Base-by-base conservation (phyloP, 305 asterid genomes). In the Withania somnifera region DNA sequence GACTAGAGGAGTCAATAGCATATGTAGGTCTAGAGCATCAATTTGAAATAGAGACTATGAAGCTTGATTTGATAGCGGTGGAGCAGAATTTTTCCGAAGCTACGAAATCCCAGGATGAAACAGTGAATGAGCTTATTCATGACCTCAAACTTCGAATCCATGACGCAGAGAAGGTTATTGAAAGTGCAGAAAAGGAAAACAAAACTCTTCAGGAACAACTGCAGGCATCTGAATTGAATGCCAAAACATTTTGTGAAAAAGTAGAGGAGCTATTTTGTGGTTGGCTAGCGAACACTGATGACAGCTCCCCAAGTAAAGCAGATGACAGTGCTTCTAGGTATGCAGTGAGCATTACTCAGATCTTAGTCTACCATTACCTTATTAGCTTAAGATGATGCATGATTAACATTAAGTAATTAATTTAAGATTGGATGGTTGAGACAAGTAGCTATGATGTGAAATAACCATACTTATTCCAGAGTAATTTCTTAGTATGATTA, bases 11-110 rank as follows among this genome's bases (percentile, higher is more conserved):
- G 84, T 91, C 92, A 6, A 86, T 92, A 68, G 92, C 95, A 53
- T 91, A 93, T 19, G 36, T 89, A 84, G 92, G 91, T 80, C 82
- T 95, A 78, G 98, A 95, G 79, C 92, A 91, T 90, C 98, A 95
- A 89, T 94, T 97, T 78, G 98, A 95, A 88, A 89, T 95, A 77
- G 99, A 95, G 88, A 91, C 91, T 90, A 83, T 88, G 85, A 91
- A 89, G 89, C 97, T 95, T 77, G 97, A 95, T 81, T 81, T 89
- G 52, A 71, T 86, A 79, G 87, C 90, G 58, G 53, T 90, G 89
- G 92, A 92, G 86, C 95, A 94, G 85, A 89, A 87, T 69, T 90
- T 84, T 83, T 80, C 82, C n/a, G 92, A 90, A 82, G 86, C 90
- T 57, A 87, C 86, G 86, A 90, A 89, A 87, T 81, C 84, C 73